phyloP scores from a whole-genome alignment of 1,139 yeast species.

The Suhomyces bolitotheri region DNA sequence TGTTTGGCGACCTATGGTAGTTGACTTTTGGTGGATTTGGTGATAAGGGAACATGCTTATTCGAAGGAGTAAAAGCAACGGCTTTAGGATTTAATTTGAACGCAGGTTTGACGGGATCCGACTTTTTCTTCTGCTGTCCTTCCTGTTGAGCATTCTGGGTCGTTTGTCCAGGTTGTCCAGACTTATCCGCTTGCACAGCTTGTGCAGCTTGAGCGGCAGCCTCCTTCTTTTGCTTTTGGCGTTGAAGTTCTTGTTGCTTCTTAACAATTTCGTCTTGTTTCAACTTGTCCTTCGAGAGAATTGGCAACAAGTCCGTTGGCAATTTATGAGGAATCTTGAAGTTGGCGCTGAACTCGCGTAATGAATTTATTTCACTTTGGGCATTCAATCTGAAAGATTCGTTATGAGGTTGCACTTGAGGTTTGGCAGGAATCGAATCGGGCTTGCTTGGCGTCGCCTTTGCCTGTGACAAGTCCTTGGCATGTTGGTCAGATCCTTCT shows the following conservation, averaged over 20 bases:
- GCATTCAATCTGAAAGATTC: slow-evolving; percentile 53
- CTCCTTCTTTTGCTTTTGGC: slow-evolving; percentile 15
- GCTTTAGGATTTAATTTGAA: slow-evolving; percentile 75
- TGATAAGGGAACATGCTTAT: slow-evolving; percentile 28
- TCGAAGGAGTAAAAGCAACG: slow-evolving; percentile 65
- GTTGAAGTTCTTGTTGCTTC: slow-evolving; percentile 31
- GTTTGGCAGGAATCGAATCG: slow-evolving; percentile 38
- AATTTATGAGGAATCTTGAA: slow-evolving; percentile 75
- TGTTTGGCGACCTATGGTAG: slow-evolving; percentile 29
- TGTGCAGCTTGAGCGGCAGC: slow-evolving; percentile 13
- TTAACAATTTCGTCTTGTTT: slow-evolving; percentile 62
- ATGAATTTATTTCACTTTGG: slow-evolving; percentile 73
- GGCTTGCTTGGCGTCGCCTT: slow-evolving; percentile 25
- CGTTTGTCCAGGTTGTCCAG: background rate
- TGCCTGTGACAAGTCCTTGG: slow-evolving; percentile 4
- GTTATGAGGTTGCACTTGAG: slow-evolving; percentile 28
- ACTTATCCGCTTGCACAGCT: background rate
- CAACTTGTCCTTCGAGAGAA: slow-evolving; percentile 64
- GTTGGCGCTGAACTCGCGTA: slow-evolving; percentile 78
- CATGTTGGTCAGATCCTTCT: background rate
- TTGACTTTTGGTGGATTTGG: slow-evolving; percentile 34
- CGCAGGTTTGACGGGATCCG: slow-evolving; percentile 53
- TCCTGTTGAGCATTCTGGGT: slow-evolving; percentile 2
- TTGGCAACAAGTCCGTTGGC: slow-evolving; percentile 77
- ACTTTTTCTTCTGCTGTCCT: slow-evolving; percentile 36